Conservation (phyloP, 2,329 filamentous ascomycete species). For the Coniochaeta sp. region DNA sequence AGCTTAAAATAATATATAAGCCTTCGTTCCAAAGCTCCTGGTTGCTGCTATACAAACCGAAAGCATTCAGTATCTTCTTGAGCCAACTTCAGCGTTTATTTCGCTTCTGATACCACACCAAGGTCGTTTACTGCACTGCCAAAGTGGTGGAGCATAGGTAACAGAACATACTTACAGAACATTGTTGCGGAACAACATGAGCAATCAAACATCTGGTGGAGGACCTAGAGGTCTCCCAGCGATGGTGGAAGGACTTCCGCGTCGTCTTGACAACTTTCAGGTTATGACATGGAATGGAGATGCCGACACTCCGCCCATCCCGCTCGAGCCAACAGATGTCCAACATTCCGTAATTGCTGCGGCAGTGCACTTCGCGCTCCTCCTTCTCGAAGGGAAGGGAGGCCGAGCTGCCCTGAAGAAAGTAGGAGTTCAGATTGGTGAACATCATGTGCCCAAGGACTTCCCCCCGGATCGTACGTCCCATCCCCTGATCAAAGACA, state of each 20-base stretch:
- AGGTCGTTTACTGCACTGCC: not conserved
- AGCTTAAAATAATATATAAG: not conserved
- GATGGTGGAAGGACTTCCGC: not conserved
- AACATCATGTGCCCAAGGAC: not conserved
- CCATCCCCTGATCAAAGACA: not conserved
- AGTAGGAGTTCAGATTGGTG: not conserved
- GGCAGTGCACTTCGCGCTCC: not conserved
- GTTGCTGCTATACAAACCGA: not conserved
- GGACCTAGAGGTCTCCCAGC: not conserved
- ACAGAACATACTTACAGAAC: no score
- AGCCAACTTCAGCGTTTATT: not conserved
- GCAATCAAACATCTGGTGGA: no score
- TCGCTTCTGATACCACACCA: not conserved
- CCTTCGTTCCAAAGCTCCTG: not conserved
- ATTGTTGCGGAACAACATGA: no score
- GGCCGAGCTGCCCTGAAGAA: not conserved
- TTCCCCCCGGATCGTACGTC: not conserved
- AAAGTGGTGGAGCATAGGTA: no score
- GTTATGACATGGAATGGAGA: not conserved
- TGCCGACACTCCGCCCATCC: not conserved
- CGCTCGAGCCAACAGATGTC: not conserved
- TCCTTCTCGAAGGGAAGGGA: not conserved
- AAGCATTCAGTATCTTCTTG: not conserved
- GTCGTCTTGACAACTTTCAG: not conserved
- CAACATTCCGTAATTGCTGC: not conserved